These are phyloP conservation scores for Herpotrichia juniperi DNA, from an alignment of 2,329 filamentous ascomycete genomes.

Conservation along the genomic window DNA sequence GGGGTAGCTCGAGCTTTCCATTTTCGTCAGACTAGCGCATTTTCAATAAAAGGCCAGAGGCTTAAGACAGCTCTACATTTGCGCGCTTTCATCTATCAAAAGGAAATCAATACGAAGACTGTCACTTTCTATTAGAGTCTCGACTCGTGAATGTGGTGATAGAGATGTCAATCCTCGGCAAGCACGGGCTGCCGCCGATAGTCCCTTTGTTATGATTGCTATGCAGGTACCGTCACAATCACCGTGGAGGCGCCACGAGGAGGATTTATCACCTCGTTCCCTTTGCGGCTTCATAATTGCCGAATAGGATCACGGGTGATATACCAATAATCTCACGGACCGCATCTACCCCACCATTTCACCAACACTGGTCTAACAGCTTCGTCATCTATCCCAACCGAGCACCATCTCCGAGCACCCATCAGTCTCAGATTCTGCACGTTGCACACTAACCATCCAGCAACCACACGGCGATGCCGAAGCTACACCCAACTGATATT, in stretches of 20 bases:
- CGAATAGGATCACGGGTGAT: not conserved
- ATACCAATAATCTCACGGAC: not conserved
- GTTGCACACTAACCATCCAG: conserved; percentile 4
- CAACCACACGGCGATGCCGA: conserved; percentile 25
- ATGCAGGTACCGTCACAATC: conserved; percentile 21
- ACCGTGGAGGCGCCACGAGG: conserved; percentile 10
- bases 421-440: conserved; percentile 13
- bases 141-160: too few species aligned
- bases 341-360: not conserved
- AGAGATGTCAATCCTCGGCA: too few species aligned
- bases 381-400: not conserved
- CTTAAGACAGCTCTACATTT: too few species aligned
- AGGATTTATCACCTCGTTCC: conserved; percentile 14
- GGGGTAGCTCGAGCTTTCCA: conserved; percentile 3
- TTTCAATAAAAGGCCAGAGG: too few species aligned
- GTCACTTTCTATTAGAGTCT: too few species aligned
- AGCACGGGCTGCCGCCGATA: conserved; percentile 5
- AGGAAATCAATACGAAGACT: too few species aligned
- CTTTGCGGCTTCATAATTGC: conserved; percentile 5
- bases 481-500: conserved; percentile 56
- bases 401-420: conserved; percentile 6
- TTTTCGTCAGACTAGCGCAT: not conserved
- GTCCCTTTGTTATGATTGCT: conserved; percentile 5
- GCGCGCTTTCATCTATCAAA: too few species aligned
- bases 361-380: not conserved